phyloP scores from a whole-genome alignment of 2,329 filamentous ascomycete species.

The Dothiorella sarmentorum region DNA sequence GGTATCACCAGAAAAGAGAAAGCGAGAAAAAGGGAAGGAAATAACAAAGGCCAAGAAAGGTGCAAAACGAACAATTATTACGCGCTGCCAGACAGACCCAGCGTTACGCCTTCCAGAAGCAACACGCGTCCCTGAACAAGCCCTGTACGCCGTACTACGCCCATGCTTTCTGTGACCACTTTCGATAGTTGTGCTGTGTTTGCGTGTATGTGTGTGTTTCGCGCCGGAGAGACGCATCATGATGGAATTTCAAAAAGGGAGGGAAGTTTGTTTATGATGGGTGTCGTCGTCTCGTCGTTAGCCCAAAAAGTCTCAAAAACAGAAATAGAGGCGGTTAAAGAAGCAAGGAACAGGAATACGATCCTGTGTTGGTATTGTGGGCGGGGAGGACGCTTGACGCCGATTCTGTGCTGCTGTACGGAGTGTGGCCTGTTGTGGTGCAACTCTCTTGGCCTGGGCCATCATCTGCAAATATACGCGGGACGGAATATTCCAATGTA shows the following conservation, averaged over 20 bases:
- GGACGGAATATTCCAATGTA: neutral
- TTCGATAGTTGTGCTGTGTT: neutral
- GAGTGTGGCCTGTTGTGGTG: neutral
- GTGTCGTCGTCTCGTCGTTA: slow-evolving; percentile 13
- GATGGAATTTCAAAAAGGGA: neutral
- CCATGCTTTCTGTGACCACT: neutral
- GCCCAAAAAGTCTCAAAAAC: slow-evolving; percentile 2
- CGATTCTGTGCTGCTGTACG: neutral
- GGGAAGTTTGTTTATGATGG: neutral
- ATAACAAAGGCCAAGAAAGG: too few species aligned
- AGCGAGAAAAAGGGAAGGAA: too few species aligned
- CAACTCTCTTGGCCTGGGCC: too few species aligned
- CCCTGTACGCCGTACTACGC: slow-evolving; percentile 4
- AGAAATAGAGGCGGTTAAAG: neutral
- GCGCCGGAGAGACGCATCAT: slow-evolving; percentile 10
- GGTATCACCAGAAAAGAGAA: neutral
- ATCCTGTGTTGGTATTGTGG: neutral
- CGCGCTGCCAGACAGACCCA: neutral
- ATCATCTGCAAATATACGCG: neutral
- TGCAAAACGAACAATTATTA: neutral
- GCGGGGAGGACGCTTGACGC: neutral
- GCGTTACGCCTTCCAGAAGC: neutral
- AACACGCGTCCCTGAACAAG: neutral
- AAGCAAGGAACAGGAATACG: neutral
- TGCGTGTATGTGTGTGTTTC: neutral